A percentile compares a stretch with the other conserved stretches of the same genome.
Conservation (phyloP, 1,284 basidiomycete genomes). For the Malassezia yamatoensis region DNA sequence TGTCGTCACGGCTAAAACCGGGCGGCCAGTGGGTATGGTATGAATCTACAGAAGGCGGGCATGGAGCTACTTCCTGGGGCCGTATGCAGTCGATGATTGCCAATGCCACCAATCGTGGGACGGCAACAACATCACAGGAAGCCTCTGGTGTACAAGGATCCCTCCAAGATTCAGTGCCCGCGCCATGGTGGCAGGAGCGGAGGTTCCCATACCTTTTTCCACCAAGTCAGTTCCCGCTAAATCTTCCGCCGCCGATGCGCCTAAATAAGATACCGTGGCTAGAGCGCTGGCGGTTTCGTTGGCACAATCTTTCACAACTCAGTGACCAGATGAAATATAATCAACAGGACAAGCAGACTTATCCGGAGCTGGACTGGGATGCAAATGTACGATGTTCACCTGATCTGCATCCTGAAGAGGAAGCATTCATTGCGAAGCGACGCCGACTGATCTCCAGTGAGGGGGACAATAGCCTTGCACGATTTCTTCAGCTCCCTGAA, state of each 20-base stretch:
- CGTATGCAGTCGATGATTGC: constrained; percentile 11
- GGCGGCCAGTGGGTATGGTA: constrained; percentile 15
- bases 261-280: constrained; percentile 8
- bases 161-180: not conserved
- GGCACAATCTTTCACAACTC: constrained; percentile 29
- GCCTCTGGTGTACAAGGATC: not conserved
- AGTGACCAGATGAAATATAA: constrained; percentile 21
- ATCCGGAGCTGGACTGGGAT: constrained; percentile 37
- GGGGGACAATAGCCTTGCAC: constrained; percentile 19
- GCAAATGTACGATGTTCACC: constrained; percentile 29
- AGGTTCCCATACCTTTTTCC: constrained; percentile 22
- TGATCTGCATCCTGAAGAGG: constrained; percentile 25
- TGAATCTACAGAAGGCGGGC: constrained; percentile 13
- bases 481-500: constrained; percentile 27
- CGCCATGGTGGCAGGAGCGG: constrained; percentile 15
- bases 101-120: constrained; percentile 7
- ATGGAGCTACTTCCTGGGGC: constrained; percentile 11
- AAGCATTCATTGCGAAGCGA: constrained; percentile 21
- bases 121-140: not conserved
- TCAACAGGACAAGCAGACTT: constrained; percentile 22
- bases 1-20: constrained; percentile 28
- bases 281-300: constrained; percentile 27
- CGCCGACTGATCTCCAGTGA: constrained; percentile 19
- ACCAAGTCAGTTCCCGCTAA: constrained; percentile 22
- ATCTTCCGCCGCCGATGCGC: constrained; percentile 12